Evolutionary conservation across 176 grass and related monocot species (phyloP).

Genomic region (Secale cereale): DNA sequence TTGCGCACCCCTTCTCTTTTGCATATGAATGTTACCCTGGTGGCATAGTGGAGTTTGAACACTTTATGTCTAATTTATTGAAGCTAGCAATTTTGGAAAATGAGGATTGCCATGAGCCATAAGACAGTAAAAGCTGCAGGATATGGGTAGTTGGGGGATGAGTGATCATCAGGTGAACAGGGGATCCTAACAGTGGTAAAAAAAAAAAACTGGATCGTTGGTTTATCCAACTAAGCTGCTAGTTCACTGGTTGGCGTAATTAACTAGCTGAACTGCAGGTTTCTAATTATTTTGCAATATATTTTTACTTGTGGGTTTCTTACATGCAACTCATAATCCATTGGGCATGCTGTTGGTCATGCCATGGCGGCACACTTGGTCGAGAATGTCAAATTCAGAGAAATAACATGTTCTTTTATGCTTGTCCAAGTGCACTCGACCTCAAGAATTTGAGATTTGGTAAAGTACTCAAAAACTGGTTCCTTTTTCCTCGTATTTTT

Average conservation of each 20-base stretch:
- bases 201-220: neutral
- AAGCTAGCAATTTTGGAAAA: neutral
- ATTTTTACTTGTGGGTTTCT: too few relatives aligned
- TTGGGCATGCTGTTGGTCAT: too few relatives aligned
- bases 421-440: too few relatives aligned
- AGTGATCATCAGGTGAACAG: neutral
- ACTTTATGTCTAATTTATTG: neutral
- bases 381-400: too few relatives aligned
- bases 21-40: neutral
- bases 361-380: too few relatives aligned
- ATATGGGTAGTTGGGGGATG: neutral
- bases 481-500: too few relatives aligned
- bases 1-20: neutral
- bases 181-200: neutral
- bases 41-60: too few relatives aligned
- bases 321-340: too few relatives aligned
- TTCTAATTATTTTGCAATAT: neutral
- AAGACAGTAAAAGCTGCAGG: neutral
- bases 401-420: too few relatives aligned
- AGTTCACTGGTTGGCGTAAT: neutral
- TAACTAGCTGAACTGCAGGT: neutral
- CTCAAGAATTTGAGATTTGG: too few relatives aligned
- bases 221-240: neutral
- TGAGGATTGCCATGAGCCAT: neutral
- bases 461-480: too few relatives aligned